Evolutionary conservation across 2,329 filamentous ascomycete genomes (phyloP).

Genomic region (Trichoderma atrobrunneum): DNA sequence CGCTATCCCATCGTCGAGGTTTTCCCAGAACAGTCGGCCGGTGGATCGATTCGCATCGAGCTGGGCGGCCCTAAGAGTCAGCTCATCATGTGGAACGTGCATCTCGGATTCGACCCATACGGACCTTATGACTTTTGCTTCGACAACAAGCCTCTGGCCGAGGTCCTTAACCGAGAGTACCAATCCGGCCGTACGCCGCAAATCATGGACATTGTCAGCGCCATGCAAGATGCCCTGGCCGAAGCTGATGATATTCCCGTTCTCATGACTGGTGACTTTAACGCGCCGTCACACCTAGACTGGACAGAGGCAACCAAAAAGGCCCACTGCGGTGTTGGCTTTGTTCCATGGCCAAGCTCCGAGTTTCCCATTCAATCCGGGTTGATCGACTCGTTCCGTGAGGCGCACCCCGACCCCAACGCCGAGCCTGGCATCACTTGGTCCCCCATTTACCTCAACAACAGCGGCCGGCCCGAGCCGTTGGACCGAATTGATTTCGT

Average conservation of each 20-base stretch:
- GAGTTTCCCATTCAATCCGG: constrained; percentile 34
- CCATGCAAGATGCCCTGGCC: constrained; percentile 33
- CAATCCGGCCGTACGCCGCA: constrained; percentile 39
- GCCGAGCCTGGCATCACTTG: constrained; percentile 37
- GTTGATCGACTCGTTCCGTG: constrained; percentile 41
- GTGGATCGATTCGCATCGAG: constrained; percentile 34
- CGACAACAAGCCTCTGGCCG: constrained; percentile 32
- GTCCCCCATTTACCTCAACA: constrained; percentile 39
- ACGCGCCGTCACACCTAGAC: constrained; percentile 44
- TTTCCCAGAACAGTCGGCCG: constrained; percentile 27
- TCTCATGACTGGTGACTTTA: constrained; percentile 42
- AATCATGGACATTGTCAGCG: constrained; percentile 34
- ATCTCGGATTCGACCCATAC: constrained; percentile 40
- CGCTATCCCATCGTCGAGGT: constrained; percentile 39
- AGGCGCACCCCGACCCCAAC: constrained; percentile 36
- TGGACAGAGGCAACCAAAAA: constrained; percentile 34
- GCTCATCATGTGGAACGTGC: constrained; percentile 37
- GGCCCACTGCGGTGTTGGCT: constrained; percentile 37
- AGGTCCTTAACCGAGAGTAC: constrained; percentile 35
- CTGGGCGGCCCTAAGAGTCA: constrained; percentile 33
- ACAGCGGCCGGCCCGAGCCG: constrained; percentile 36
- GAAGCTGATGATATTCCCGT: constrained; percentile 35
- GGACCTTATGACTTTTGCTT: constrained; percentile 46
- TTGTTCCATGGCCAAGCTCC: constrained; percentile 41
- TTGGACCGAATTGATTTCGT: constrained; percentile 44